Evolutionary conservation across 352 stramenopile species (phyloP), one percentile per base, ranked within the genome.

Genomic region (Phytophthora pluvialis): DNA sequence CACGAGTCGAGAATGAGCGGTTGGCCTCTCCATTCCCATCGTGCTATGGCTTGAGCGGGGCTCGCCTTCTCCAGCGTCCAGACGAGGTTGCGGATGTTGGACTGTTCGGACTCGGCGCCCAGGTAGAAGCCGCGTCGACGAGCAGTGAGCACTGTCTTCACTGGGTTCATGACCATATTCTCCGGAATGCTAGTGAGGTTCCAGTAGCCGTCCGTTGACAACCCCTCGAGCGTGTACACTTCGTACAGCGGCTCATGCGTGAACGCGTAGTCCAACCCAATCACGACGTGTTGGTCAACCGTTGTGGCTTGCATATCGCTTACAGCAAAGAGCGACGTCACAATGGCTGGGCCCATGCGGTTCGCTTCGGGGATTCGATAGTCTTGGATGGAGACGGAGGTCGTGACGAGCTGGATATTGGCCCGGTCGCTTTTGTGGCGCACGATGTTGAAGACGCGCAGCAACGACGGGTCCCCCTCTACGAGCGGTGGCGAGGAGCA

Each of bases 401-500:
- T 50, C 2, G 57, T 66, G 2, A 82, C 12, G 5, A 86, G 21
- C 7, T 56, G 60, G 1, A 87, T 40, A n/a, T 75, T 42, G 10
- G 60, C 54, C 0, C 39, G 32, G 9, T 81, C 44, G 1, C 25
- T 55, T n/a, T 70, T 68, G 13, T 48, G 57, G 11, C 68, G 76
- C 3, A 88, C 63, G 16, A 88, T 39, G 32, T 83, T 82, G 44
- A 74, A 84, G n/a, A 84, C 54, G 0, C 60, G 59, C 5, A 67
- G 31, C 5, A 72, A 51, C 1, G 70, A 74, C 12, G 53, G 50
- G 50, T 83, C 73, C 21, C 13, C 64, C 1, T 63, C 47, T 4
- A 62, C 32, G 11, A 87, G 72, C 38, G 64, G 35, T 6, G 56
- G 43, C 6, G 40, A 72, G 26, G 75, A 59, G 50, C 78, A 87